These are phyloP conservation scores for Oemleria cerasiformis DNA, from an alignment of 306 rosid species.

Conservation along the genomic window DNA sequence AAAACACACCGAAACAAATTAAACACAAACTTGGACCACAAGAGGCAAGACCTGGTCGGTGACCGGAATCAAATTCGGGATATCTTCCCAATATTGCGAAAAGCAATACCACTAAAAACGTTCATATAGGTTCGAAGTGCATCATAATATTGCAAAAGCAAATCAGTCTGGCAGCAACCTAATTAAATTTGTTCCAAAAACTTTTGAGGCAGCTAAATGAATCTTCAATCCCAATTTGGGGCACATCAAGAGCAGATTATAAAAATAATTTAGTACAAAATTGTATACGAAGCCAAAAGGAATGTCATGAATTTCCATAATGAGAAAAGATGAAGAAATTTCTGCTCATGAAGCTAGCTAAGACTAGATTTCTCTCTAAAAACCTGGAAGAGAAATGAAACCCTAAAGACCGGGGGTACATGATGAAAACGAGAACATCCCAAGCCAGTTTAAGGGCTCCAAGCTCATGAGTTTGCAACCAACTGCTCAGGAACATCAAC, in stretches of 20 bases:
- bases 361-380: neutral
- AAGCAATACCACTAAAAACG: no score
- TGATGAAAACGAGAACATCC: conserved; percentile 24
- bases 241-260: neutral
- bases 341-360: conserved; percentile 11
- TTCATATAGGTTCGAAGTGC: neutral
- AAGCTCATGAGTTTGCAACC: conserved; percentile 38
- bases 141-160: neutral
- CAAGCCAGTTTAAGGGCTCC: conserved; percentile 1
- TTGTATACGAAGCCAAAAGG: neutral
- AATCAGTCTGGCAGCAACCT: neutral
- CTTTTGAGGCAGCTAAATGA: neutral
- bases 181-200: no score
- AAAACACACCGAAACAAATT: neutral
- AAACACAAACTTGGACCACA: neutral
- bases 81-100: no score
- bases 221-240: neutral
- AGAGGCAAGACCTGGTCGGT: no score
- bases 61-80: no score
- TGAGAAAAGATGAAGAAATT: neutral
- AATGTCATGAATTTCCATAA: conserved; percentile 1
- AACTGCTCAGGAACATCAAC: conserved; percentile 33
- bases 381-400: conserved; percentile 26
- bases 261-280: conserved; percentile 5
- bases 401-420: conserved; percentile 38